Percentiles rank a stretch among this genome's conserved stretches.
Conservation (phyloP, 768 basidiomycete species). For the Pisolithus orientalis region DNA sequence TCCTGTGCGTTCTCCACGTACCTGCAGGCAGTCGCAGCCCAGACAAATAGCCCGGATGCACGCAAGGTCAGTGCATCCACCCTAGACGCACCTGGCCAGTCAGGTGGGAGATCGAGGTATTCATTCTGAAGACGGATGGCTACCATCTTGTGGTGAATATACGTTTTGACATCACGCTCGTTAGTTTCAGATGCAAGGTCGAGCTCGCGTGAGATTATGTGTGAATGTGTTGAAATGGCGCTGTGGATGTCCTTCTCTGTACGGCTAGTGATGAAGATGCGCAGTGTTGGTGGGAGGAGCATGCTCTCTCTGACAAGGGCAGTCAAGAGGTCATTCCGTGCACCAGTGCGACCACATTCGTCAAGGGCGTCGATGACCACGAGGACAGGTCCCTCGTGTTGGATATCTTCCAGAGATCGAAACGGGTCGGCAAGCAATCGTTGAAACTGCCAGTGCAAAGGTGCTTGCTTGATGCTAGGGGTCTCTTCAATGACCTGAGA, state of each 20-base stretch:
- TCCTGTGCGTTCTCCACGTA: constrained; percentile 27
- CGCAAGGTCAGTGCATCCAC: constrained; percentile 16
- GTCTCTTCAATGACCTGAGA: constrained; percentile 17
- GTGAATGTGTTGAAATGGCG: constrained; percentile 5
- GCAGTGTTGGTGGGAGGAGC: constrained; percentile 17
- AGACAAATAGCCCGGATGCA: constrained; percentile 28
- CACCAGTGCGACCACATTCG: constrained; percentile 22
- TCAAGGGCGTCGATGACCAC: constrained; percentile 32
- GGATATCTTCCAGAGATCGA: constrained; percentile 7
- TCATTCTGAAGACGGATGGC: constrained; percentile 22
- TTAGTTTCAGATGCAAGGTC: constrained; percentile 23
- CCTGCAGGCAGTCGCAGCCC: constrained; percentile 28
- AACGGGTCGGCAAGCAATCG: constrained; percentile 29
- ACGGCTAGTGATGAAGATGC: constrained; percentile 28
- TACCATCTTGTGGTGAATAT: constrained; percentile 20
- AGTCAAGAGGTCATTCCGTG: constrained; percentile 23
- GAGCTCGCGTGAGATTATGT: constrained; percentile 16
- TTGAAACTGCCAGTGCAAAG: constrained; percentile 27
- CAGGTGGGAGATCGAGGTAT: constrained; percentile 17
- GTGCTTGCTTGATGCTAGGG: constrained; percentile 25
- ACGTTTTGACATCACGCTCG: constrained; percentile 19
- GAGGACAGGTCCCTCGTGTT: constrained; percentile 22
- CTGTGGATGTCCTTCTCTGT: constrained; percentile 23
- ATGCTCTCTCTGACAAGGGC: constrained; percentile 20
- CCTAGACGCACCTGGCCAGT: constrained; percentile 24